Evolutionary conservation across 2,329 filamentous ascomycete genomes (phyloP).

Genomic region (Paecilomyces variotii): DNA sequence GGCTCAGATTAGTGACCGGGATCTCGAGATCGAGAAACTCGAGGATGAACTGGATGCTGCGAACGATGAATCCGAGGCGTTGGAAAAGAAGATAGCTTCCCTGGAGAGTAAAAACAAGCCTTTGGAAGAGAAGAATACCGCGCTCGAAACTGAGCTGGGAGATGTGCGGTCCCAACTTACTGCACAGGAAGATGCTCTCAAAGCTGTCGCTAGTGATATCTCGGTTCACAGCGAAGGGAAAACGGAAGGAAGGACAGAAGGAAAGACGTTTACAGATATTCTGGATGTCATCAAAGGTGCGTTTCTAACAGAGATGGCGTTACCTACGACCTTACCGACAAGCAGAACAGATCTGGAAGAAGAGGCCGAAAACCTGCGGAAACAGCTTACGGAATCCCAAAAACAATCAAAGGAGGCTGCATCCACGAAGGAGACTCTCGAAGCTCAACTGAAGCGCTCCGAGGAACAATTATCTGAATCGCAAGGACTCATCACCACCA

Average conservation of each 20-base stretch:
- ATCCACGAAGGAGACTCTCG: constrained; percentile 20
- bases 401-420: constrained; percentile 21
- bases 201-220: constrained; percentile 28
- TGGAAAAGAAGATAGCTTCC: constrained; percentile 26
- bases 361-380: constrained; percentile 16
- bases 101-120: constrained; percentile 28
- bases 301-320: constrained; percentile 13
- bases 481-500: constrained; percentile 26
- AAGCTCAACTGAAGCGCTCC: constrained; percentile 27
- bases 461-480: constrained; percentile 30
- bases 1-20: constrained; percentile 25
- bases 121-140: constrained; percentile 30
- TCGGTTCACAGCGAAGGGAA: constrained; percentile 23
- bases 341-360: constrained; percentile 8
- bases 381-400: constrained; percentile 22
- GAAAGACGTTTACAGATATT: constrained; percentile 32
- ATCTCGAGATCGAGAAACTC: constrained; percentile 27
- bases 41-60: constrained; percentile 25
- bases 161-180: constrained; percentile 27
- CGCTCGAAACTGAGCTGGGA: constrained; percentile 27
- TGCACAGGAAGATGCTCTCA: constrained; percentile 30
- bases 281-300: constrained; percentile 29
- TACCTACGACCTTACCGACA: constrained; percentile 9
- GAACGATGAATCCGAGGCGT: constrained; percentile 23
- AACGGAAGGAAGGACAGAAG: constrained; percentile 24